These are phyloP conservation scores for Cicer bijugum DNA, from an alignment of 306 rosid genomes.

Conservation along the genomic window DNA sequence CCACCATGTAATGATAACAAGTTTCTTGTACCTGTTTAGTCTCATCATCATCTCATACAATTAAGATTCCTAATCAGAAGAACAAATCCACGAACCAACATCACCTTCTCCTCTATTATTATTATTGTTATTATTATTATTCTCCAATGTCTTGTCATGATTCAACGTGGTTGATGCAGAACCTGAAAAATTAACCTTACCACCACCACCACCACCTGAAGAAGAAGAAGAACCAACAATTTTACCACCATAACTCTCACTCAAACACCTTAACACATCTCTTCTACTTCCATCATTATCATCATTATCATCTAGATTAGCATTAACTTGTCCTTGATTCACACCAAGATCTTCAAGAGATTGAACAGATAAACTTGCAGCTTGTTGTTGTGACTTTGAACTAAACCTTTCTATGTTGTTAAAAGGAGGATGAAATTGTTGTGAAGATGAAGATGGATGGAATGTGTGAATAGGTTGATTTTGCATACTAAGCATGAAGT, in stretches of 20 bases:
- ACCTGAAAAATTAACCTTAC: conserved; percentile 50
- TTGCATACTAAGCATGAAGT: conserved; percentile 57
- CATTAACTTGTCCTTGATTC: conserved; percentile 43
- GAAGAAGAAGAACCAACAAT: conserved; percentile 15
- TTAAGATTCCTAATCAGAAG: conserved; percentile 54
- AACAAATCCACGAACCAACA: conserved; percentile 79
- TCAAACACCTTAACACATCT: too few relatives aligned
- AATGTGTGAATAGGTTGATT: conserved; percentile 51
- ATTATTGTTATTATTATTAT: conserved; percentile 7
- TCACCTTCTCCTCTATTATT: conserved; percentile 56
- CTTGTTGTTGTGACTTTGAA: conserved; percentile 40
- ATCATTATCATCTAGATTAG: conserved; percentile 1
- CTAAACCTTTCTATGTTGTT: conserved; percentile 35
- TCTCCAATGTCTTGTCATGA: conserved; percentile 53
- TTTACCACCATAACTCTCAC: not conserved
- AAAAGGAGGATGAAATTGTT: conserved; percentile 37
- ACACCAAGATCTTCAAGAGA: conserved; percentile 53
- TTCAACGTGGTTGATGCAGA: conserved; percentile 53
- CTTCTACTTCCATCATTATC: not conserved
- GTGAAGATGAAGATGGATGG: conserved; percentile 45
- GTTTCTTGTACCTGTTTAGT: conserved; percentile 37
- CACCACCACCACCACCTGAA: conserved; percentile 9
- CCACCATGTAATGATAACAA: conserved; percentile 52
- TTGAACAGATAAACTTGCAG: conserved; percentile 36
- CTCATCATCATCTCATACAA: conserved; percentile 26